Base-by-base conservation (phyloP, 495 filamentous ascomycete genomes). In the Aspergillus nidulans region DNA sequence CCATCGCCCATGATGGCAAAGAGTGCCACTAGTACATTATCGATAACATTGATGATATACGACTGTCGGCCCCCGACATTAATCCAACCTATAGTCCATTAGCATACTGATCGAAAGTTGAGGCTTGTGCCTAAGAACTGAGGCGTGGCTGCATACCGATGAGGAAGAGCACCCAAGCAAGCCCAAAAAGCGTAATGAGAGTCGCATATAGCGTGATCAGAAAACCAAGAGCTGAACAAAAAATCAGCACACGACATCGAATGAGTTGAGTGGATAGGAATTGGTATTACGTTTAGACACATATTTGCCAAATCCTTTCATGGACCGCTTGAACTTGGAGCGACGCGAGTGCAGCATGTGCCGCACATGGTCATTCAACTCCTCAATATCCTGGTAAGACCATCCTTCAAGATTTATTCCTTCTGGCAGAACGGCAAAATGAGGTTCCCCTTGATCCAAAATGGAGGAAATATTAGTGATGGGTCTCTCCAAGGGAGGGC, bases 151-250 rank as follows among this genome's bases (percentile, higher is more conserved):
- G 34, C 26, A 39, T 67, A 75, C 75, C 88, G 60, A 92, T 92
- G 43, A 92, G 69, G 71, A 90, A 91, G 28, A 92, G 77, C 0
- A 92, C 88, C 89, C 89, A 92, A 1, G 85, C 87, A 43, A 89
- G 76, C 56, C 89, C 89, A 53, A 91, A 92, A 6, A 89, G 73
- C 0, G 88, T 92, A 55, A 92, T 89, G 12, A 91, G 71, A 8
- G 82, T 85, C n/a, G 86, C 88, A 60, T 92, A 92, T 9, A 91
- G 65, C 6, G 87, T 90, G 21, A 92, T 83, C 23, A 89, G 72
- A 57, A 90, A 85, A 6, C 89, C 89, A 25, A 92, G 74, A 9
- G 89, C 75, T 79, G 42, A 6, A 32, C 3, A 40, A 6, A 21
- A 28, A 1, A 21, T 61, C 40, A 66, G 56, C 21, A 62, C 13